Base-by-base conservation (phyloP, 768 basidiomycete species). In the Phylloporus scabripes region DNA sequence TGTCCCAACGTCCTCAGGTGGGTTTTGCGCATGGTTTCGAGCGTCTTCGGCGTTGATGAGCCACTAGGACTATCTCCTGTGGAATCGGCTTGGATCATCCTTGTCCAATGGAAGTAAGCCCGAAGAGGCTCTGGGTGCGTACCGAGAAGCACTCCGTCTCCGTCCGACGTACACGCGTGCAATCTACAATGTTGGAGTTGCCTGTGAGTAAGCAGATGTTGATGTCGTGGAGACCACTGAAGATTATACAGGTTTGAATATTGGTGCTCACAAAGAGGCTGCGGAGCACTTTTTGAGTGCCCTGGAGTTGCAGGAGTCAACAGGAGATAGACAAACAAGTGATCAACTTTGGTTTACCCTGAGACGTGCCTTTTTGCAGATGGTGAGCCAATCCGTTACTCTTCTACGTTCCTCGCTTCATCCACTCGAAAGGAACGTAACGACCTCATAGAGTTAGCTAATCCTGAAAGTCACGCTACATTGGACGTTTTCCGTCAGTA, bases 111-210 rank as follows among this genome's bases (percentile, higher is more conserved):
- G 91, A 1, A 90, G 81, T 56, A 87, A 89, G 53, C 92, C 96
- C 0, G 96, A 98, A 66, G 92, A 94, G 65, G 94, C 95, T 4
- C 70, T 92, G 8, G 87, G 86, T 14, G 88, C 86, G 12, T 96
- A 99, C 65, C 78, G 88, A 51, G 83, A 93, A 64, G 96, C 96
- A 0, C 75, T 99, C 21, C 84, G 82, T 60, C 71, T 97, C 41
- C 81, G 92, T 33, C 96, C 96, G 23, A 94, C 92, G 0, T 99
- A 96, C 65, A 98, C 96, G 1, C 83, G 96, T 10, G 96, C 94
- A 9, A 90, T 97, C 20, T 97, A 95, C 64, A 99, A 99, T 60
- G 90, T 99, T 31, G 96, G 94, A 38, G 96, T 99, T 23, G 93
- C 94, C 18, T 99, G 93, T 93, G 61, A 59, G 90, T 80, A 4